Evolutionary conservation across 2,329 filamentous ascomycete genomes (phyloP), one percentile per base, ranked within the genome.

Genomic region (Thelonectria olida): DNA sequence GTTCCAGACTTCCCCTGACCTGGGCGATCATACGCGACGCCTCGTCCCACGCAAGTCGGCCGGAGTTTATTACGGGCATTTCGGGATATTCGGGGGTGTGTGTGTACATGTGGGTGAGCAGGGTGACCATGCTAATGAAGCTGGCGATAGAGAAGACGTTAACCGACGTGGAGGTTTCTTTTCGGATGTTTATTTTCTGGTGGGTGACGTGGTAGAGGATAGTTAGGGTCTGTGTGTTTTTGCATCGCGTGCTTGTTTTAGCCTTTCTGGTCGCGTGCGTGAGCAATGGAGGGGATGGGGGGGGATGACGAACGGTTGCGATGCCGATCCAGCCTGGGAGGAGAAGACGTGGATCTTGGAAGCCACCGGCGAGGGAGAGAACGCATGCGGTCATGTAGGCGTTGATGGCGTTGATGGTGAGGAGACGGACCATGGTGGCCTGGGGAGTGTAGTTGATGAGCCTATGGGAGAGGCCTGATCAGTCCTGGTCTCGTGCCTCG

Each of bases 361-460:
- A 89, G 58, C 88, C 90, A 62, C 90, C 91, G 7, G 87, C 87
- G 34, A 92, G 79, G 69, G 88, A 88, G 39, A 93, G 85, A 23
- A 91, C 86, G 79, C 88, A 89, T 53, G 90, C 90, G 22, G 90
- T 92, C 49, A 91, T 81, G 76, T 92, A 93, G 65, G 89, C 89
- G 73, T 93, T 92, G 62, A 92, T 83, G 57, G 87, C 88, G 74
- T 90, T 91, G 63, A 91, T 90, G 61, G 90, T 90, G 51, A 92
- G 82, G 44, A 96, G 88, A 50, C 92, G 91, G 59, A 96, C 89
- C 63, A 94, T 87, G 47, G 92, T 93, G 50, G 92, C 92, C 75
- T 88, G 86, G 2, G 92, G 91, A 13, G 92, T 93, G 79, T 95
- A 96, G 76, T 93, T 90, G 68, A 95, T 84, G 70, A 96, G 89